Conservation (phyloP, 305 asterid species). For the Petunia hybrid region DNA sequence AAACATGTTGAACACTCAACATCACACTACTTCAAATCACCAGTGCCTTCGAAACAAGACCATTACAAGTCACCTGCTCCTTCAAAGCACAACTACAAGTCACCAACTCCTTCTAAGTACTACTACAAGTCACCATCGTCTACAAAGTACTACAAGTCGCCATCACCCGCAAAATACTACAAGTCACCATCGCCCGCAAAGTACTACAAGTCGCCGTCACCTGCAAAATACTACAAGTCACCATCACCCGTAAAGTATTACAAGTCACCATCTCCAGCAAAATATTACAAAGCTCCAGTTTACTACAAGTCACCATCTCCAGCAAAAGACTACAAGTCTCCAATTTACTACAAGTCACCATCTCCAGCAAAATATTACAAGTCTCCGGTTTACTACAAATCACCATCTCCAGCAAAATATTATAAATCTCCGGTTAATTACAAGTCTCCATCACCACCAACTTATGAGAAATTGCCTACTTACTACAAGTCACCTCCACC, state of each 20-base stretch:
- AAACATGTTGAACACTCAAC: no score
- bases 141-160: no score
- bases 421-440: no score
- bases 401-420: no score
- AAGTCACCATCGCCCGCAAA: no score
- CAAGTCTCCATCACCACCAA: no score
- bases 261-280: neutral
- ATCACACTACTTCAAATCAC: neutral
- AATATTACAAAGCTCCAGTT: neutral
- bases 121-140: neutral
- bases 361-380: neutral
- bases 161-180: neutral
- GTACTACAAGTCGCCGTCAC: no score
- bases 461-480: no score
- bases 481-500: no score
- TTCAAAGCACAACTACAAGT: neutral
- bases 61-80: neutral
- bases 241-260: neutral
- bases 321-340: neutral
- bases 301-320: constrained; percentile 8
- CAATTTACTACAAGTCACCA: neutral
- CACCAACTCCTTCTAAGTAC: no score
- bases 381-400: no score
- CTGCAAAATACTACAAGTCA: no score
- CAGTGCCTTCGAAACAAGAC: neutral